Conservation (phyloP, 108 stramenopile species). For the Pseudonitzschia delicatissima region DNA sequence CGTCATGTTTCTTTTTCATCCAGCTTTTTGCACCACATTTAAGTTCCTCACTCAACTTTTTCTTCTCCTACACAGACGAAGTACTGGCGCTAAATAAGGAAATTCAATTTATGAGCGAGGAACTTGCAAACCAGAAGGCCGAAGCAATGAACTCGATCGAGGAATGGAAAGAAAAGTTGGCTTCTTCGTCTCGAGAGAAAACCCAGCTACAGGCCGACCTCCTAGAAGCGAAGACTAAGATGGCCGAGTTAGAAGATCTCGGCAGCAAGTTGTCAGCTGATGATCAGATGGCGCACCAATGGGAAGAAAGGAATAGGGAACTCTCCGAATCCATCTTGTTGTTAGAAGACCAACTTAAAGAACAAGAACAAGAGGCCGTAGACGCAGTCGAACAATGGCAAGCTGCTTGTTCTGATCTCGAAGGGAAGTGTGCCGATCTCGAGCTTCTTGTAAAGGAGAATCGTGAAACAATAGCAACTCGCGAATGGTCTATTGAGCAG, state of each 20-base stretch:
- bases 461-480: constrained; percentile 7
- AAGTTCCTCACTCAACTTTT: constrained; percentile 2
- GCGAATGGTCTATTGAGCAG: constrained; percentile 23
- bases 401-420: constrained; percentile 21
- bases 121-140: constrained; percentile 10
- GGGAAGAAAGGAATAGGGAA: constrained; percentile 13
- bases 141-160: constrained; percentile 9
- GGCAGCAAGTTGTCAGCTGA: constrained; percentile 5
- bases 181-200: neutral
- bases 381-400: constrained; percentile 62
- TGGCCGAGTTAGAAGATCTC: constrained; percentile 6
- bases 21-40: too few species aligned
- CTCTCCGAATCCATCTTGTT: constrained; percentile 16
- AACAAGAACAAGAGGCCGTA: constrained; percentile 58
- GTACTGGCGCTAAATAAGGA: neutral
- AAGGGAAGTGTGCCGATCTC: constrained; percentile 10
- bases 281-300: constrained; percentile 15
- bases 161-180: constrained; percentile 11
- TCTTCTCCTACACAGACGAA: neutral
- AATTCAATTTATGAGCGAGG: constrained; percentile 29
- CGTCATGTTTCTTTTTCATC: neutral
- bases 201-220: neutral
- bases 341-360: constrained; percentile 45
- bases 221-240: neutral
- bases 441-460: neutral